phyloP scores from a whole-genome alignment of 1,139 yeast genomes.

The Spathaspora jeffriesii region DNA sequence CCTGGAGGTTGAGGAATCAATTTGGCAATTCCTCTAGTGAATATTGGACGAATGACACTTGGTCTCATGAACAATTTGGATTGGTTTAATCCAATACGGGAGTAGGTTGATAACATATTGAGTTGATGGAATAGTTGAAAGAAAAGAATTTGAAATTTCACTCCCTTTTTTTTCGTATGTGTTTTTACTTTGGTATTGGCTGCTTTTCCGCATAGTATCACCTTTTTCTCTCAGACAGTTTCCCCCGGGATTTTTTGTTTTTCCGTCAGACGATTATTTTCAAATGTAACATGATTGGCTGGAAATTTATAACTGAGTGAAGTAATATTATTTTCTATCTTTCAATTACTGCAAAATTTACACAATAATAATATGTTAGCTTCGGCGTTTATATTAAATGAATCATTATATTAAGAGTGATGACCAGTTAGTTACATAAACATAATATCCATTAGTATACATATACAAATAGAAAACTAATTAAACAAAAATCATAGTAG shows the following conservation, averaged over 20 bases:
- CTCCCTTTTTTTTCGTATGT: background rate
- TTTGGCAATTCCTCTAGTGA: constrained; percentile 33
- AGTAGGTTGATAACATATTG: constrained; percentile 25
- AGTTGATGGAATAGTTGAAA: background rate
- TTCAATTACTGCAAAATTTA: no score
- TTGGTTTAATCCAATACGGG: constrained; percentile 29
- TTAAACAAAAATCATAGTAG: background rate
- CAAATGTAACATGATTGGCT: constrained; percentile 5
- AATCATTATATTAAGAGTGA: no score
- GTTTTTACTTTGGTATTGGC: background rate
- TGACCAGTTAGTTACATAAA: background rate
- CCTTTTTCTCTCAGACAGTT: no score
- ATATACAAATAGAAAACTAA: background rate
- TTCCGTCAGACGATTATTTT: constrained; percentile 4
- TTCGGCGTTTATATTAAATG: no score
- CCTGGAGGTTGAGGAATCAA: constrained; percentile 78
- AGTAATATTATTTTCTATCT: no score
- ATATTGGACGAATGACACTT: no score
- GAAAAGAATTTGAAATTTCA: background rate
- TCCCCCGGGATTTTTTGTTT: background rate
- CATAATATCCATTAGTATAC: background rate
- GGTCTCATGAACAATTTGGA: constrained; percentile 19
- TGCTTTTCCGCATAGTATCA: background rate
- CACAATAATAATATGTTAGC: no score
- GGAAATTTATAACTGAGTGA: no score